Evolutionary conservation across 1,139 yeast species (phyloP).

Genomic region (Suhomyces wounanorum): DNA sequence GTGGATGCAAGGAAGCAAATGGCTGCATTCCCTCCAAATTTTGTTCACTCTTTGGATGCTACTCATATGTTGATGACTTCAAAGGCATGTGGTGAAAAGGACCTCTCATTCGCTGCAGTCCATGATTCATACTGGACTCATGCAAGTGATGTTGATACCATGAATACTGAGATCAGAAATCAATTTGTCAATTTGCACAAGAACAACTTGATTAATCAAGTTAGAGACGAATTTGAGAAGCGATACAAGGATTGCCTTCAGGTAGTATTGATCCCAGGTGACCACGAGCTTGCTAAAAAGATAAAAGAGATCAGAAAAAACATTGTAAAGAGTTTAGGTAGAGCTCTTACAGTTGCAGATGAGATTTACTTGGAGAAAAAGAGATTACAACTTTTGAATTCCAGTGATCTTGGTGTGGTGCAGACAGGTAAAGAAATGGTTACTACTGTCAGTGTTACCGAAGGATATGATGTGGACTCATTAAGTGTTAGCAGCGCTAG

Average conservation of each 20-base stretch:
- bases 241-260: conserved; percentile 76
- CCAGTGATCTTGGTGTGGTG: conserved; percentile 52
- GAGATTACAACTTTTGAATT: conserved; percentile 57
- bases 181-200: conserved; percentile 79
- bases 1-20: conserved; percentile 89
- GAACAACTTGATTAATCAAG: conserved; percentile 65
- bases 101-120: conserved; percentile 87
- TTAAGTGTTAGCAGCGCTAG: conserved; percentile 27
- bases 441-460: conserved; percentile 75
- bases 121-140: conserved; percentile 99
- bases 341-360: conserved; percentile 66
- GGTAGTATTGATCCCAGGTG: conserved; percentile 54
- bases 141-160: conserved; percentile 74
- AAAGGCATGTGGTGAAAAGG: conserved; percentile 65
- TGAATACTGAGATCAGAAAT: conserved; percentile 75
- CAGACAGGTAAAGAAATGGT: conserved; percentile 58
- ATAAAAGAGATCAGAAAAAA: conserved; percentile 54
- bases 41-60: conserved; percentile 93
- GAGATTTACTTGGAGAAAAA: conserved; percentile 72
- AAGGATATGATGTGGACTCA: conserved; percentile 34
- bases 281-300: conserved; percentile 53
- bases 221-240: conserved; percentile 76
- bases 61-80: conserved; percentile 96
- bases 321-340: conserved; percentile 52
- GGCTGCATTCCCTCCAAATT: conserved; percentile 95